Evolutionary conservation across 139 green algal genomes (phyloP).

Genomic region (Tetraselmis chui): DNA sequence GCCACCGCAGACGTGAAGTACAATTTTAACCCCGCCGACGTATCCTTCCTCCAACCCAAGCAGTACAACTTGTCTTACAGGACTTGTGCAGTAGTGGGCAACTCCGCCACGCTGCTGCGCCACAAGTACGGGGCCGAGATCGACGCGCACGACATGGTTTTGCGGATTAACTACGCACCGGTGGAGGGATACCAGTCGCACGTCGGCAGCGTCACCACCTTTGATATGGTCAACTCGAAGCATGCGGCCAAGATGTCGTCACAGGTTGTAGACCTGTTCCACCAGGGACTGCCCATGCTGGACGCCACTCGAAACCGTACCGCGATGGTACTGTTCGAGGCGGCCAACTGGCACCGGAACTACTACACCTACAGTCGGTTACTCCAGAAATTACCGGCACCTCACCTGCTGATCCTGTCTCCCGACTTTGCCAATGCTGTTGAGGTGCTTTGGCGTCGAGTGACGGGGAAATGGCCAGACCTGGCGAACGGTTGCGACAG

Average conservation of each 20-base stretch:
- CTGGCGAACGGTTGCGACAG: not conserved
- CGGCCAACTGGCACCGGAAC: not conserved
- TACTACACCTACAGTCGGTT: not conserved
- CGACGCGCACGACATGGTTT: slow-evolving; percentile 10
- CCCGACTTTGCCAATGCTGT: not conserved
- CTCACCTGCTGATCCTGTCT: not conserved
- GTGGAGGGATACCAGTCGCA: slow-evolving; percentile 6
- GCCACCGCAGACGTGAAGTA: not conserved
- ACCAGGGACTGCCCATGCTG: not conserved
- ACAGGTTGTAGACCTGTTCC: not conserved
- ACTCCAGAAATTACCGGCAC: not conserved
- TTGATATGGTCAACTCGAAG: slow-evolving; percentile 2
- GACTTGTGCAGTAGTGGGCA: slow-evolving; percentile 4
- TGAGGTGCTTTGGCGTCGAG: not conserved
- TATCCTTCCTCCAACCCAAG: not conserved
- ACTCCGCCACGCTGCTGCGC: not conserved
- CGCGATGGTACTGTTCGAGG: not conserved
- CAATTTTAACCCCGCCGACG: not conserved
- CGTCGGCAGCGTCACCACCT: slow-evolving; percentile 3
- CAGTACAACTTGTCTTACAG: not conserved
- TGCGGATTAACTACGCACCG: slow-evolving; percentile 6
- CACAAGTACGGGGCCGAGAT: slow-evolving; percentile 6
- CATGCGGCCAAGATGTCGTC: not conserved
- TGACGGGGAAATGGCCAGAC: not conserved
- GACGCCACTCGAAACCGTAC: not conserved